Percentiles rank a stretch among this genome's conserved stretches.
Evolutionary conservation across 2,329 filamentous ascomycete species (phyloP).

Genomic region (Botryotinia globosa): DNA sequence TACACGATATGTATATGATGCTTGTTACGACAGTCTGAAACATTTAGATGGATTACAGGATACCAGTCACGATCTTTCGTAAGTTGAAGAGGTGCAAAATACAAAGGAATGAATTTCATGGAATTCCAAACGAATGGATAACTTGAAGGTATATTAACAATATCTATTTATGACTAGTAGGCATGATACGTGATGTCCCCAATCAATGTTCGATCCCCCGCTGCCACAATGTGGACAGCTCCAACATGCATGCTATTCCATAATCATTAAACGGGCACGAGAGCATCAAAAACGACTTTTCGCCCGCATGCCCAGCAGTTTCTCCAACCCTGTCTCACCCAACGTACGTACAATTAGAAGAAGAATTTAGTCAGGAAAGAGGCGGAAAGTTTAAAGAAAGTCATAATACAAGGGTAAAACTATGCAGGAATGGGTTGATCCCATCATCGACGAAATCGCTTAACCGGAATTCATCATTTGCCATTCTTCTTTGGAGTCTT

Average conservation of each 20-base stretch:
- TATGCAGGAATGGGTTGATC: background rate
- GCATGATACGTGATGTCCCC: background rate
- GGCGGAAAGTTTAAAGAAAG: background rate
- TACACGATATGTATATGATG: background rate
- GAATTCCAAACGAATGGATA: background rate
- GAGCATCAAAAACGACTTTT: background rate
- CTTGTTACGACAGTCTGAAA: background rate
- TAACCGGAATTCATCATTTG: background rate
- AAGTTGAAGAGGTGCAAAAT: background rate
- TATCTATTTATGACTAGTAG: background rate
- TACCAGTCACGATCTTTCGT: too few species aligned
- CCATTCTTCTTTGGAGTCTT: constrained; percentile 14
- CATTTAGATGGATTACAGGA: background rate
- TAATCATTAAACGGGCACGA: background rate
- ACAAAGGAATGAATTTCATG: background rate
- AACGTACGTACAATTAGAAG: background rate
- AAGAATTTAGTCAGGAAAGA: background rate
- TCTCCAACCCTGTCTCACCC: background rate
- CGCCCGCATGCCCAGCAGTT: background rate
- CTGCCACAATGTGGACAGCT: background rate
- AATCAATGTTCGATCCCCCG: background rate
- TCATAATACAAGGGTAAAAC: background rate
- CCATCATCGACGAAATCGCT: background rate
- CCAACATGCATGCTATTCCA: background rate
- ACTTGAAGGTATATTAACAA: constrained; percentile 6